Evolutionary conservation across 352 stramenopile species (phyloP).

Genomic region (Phytophthora macrochlamydospora): DNA sequence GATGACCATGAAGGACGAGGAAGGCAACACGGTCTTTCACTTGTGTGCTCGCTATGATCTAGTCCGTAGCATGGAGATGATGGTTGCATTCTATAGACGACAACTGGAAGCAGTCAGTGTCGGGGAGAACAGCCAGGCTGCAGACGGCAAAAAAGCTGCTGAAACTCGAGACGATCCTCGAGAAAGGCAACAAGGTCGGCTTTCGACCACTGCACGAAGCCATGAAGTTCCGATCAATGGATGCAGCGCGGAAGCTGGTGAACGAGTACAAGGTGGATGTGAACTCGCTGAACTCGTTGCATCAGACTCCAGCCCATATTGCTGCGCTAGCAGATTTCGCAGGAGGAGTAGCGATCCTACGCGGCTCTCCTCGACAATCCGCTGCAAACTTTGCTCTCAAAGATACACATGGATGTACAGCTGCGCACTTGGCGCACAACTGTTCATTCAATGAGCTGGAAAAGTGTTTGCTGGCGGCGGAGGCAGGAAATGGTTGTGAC

Average conservation of each 20-base stretch:
- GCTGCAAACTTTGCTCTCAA: conserved; percentile 32
- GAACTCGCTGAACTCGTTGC: conserved; percentile 48
- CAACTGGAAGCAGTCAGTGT: conserved; percentile 24
- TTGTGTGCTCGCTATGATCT: conserved; percentile 77
- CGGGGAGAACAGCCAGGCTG: conserved; percentile 8
- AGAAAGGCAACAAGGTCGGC: conserved; percentile 68
- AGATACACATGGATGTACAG: conserved; percentile 58
- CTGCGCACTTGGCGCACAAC: conserved; percentile 49
- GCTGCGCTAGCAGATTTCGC: conserved; percentile 57
- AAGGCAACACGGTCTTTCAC: conserved; percentile 82
- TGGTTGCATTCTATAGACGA: conserved; percentile 52
- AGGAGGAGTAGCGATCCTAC: conserved; percentile 52
- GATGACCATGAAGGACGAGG: conserved; percentile 62
- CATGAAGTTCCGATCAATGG: conserved; percentile 60
- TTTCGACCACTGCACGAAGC: conserved; percentile 71
- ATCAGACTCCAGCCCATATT: conserved; percentile 72
- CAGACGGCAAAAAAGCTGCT: conserved; percentile 25
- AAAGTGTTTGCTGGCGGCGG: conserved; percentile 24
- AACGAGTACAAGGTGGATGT: conserved; percentile 49
- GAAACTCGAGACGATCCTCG: conserved; percentile 44
- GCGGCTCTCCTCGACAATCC: conserved; percentile 29
- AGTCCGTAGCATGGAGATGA: conserved; percentile 40
- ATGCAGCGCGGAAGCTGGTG: conserved; percentile 37
- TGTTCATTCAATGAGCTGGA: conserved; percentile 45
- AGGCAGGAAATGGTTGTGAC: conserved; percentile 9